These are phyloP conservation scores for Trametes punicea DNA, from an alignment of 768 basidiomycete species.

Conservation along the genomic window DNA sequence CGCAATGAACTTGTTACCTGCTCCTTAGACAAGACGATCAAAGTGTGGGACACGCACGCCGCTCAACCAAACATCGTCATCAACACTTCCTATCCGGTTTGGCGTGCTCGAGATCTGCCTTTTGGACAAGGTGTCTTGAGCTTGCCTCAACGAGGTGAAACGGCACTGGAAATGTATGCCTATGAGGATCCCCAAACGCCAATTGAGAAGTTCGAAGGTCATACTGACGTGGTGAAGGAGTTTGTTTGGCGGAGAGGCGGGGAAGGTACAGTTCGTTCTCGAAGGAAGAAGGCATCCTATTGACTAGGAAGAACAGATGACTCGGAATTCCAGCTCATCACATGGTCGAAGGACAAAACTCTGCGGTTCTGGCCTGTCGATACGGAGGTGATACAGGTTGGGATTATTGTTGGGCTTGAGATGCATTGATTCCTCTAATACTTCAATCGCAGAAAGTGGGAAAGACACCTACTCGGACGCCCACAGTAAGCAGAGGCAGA, in stretches of 20 bases:
- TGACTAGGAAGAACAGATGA: conserved; percentile 26
- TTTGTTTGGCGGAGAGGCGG: conserved; percentile 90
- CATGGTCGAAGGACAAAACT: conserved; percentile 89
- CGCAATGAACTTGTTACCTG: conserved; percentile 88
- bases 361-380: conserved; percentile 89
- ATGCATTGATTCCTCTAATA: background rate
- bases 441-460: conserved; percentile 27
- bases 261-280: conserved; percentile 42
- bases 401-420: conserved; percentile 3
- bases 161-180: conserved; percentile 80
- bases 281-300: background rate
- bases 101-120: conserved; percentile 89
- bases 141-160: conserved; percentile 84
- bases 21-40: conserved; percentile 91
- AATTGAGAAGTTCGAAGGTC: conserved; percentile 80
- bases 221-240: conserved; percentile 93
- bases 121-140: conserved; percentile 88
- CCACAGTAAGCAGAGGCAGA: conserved; percentile 16
- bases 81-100: conserved; percentile 83
- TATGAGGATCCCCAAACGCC: conserved; percentile 43
- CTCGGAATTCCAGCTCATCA: conserved; percentile 61
- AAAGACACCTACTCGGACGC: conserved; percentile 16
- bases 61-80: conserved; percentile 36
- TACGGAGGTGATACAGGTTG: conserved; percentile 63
- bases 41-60: conserved; percentile 70